Percentiles rank a stretch among this genome's conserved stretches.
phyloP scores from a whole-genome alignment of 805 yeast species.

The Starmerella geochares region DNA sequence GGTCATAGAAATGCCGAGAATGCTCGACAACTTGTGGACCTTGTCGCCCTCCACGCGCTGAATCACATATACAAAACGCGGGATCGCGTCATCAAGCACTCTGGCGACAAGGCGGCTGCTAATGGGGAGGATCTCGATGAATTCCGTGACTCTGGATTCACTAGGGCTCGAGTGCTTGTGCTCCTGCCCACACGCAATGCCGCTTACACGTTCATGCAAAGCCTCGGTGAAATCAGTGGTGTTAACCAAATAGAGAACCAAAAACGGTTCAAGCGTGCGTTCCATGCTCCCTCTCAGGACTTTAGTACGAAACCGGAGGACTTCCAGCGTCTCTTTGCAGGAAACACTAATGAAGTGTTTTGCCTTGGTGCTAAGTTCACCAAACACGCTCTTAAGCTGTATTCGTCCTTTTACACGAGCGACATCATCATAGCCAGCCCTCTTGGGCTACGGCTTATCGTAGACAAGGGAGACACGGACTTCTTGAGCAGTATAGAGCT shows the following conservation, averaged over 20 bases:
- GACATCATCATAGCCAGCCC: slow-evolving; percentile 89
- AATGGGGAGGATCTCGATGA: slow-evolving; percentile 35
- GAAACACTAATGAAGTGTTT: slow-evolving; percentile 86
- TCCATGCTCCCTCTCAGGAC: slow-evolving; percentile 42
- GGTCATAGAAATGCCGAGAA: slow-evolving; percentile 47
- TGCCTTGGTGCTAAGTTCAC: slow-evolving; percentile 86
- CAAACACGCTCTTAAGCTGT: slow-evolving; percentile 73
- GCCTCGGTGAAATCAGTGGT: slow-evolving; percentile 52
- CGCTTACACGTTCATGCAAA: slow-evolving; percentile 58
- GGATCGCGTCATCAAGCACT: slow-evolving; percentile 72
- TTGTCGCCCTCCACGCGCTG: slow-evolving; percentile 59
- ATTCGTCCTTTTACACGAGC: slow-evolving; percentile 70
- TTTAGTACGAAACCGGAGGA: slow-evolving; percentile 66
- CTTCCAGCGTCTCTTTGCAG: slow-evolving; percentile 67
- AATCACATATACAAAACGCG: slow-evolving; percentile 83
- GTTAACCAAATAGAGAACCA: slow-evolving; percentile 71
- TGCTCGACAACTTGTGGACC: slow-evolving; percentile 44
- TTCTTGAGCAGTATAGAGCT: slow-evolving; percentile 84
- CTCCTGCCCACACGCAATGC: slow-evolving; percentile 75
- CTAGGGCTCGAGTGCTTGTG: slow-evolving; percentile 79
- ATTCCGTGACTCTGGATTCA: slow-evolving; percentile 86
- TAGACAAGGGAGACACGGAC: slow-evolving; percentile 64
- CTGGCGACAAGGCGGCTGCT: slow-evolving; percentile 35
- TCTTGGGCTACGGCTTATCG: slow-evolving; percentile 68
- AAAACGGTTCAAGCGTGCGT: slow-evolving; percentile 63